Conservation (phyloP, 768 basidiomycete genomes). For the Boletales sp. region DNA sequence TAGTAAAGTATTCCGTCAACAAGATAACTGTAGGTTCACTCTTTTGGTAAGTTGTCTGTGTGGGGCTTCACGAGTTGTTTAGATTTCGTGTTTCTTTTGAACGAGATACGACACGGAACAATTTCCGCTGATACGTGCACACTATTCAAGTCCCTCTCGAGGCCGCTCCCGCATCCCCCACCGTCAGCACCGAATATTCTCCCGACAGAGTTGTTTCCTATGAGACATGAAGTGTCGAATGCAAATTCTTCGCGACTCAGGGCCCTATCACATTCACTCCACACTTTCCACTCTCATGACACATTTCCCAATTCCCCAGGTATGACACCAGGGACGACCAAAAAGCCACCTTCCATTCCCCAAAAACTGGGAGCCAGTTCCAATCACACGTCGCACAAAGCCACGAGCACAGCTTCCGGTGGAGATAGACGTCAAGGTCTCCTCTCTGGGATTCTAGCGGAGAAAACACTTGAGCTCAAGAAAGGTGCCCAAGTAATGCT, state of each 20-base stretch:
- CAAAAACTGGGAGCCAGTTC: background rate
- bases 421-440: slow-evolving; percentile 48
- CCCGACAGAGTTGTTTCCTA: slow-evolving; percentile 59
- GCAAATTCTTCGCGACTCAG: slow-evolving; percentile 56
- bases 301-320: slow-evolving; percentile 26
- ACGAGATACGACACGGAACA: slow-evolving; percentile 65
- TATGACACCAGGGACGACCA: background rate
- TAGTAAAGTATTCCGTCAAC: slow-evolving; percentile 73
- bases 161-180: slow-evolving; percentile 21
- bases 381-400: slow-evolving; percentile 31
- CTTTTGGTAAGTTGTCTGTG: background rate
- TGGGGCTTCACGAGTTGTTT: background rate
- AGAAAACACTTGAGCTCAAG: slow-evolving; percentile 53
- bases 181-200: slow-evolving; percentile 31
- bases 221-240: slow-evolving; percentile 64
- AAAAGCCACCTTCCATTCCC: slow-evolving; percentile 1
- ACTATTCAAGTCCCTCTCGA: slow-evolving; percentile 46
- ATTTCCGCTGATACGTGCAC: slow-evolving; percentile 44
- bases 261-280: slow-evolving; percentile 40
- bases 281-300: slow-evolving; percentile 51
- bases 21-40: slow-evolving; percentile 52
- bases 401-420: slow-evolving; percentile 4
- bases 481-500: slow-evolving; percentile 64
- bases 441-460: slow-evolving; percentile 61
- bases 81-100: slow-evolving; percentile 74